A percentile compares a stretch with the other conserved stretches of the same genome.
phyloP scores from a whole-genome alignment of 176 grass and related monocot species.

The Bromus sterilis region DNA sequence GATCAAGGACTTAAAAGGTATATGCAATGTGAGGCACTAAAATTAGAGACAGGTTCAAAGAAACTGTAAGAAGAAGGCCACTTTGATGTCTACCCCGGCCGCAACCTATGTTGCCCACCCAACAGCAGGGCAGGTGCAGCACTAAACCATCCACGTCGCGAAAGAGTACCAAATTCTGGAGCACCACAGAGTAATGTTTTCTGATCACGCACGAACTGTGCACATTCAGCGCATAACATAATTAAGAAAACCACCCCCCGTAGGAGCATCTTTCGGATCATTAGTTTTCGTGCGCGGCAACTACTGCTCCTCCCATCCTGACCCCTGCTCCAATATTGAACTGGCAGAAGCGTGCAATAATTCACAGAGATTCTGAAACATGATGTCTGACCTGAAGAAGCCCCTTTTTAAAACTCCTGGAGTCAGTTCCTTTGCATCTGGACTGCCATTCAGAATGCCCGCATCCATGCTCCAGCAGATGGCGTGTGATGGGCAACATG shows the following conservation, averaged over 20 bases:
- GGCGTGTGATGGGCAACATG: background rate
- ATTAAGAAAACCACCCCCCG: background rate
- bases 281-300: background rate
- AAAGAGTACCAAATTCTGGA: background rate
- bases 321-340: background rate
- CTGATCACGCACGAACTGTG: background rate
- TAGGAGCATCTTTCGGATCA: slow-evolving; percentile 25
- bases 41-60: background rate
- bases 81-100: background rate
- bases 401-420: background rate
- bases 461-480: slow-evolving; percentile 14
- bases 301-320: background rate
- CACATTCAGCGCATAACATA: slow-evolving; percentile 1
- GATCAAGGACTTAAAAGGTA: too few relatives aligned
- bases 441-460: slow-evolving; percentile 11
- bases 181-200: background rate
- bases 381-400: slow-evolving; percentile 33
- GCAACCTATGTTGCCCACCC: background rate
- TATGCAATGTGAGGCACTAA: background rate
- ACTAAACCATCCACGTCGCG: background rate
- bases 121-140: slow-evolving; percentile 8
- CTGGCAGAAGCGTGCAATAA: slow-evolving; percentile 19
- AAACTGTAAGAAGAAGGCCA: background rate
- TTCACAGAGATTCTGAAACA: slow-evolving; percentile 33
- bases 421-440: slow-evolving; percentile 46